A percentile compares a stretch with the other conserved stretches of the same genome.
Conservation (phyloP, 1,139 yeast genomes). For the Neolecta irregularis region DNA sequence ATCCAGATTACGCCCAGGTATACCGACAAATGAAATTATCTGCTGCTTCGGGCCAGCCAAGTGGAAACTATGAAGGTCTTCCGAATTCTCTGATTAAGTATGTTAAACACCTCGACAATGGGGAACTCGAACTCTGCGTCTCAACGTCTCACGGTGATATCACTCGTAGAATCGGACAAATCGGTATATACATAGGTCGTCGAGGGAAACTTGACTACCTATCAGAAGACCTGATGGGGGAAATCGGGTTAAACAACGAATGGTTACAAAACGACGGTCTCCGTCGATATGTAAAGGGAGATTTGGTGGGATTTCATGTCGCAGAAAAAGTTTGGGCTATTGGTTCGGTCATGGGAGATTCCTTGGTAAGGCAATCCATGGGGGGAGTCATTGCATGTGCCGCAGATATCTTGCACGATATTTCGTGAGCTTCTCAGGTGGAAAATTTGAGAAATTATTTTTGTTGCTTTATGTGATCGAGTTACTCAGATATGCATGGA, state of each 20-base stretch:
- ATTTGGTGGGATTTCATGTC: slow-evolving; percentile 11
- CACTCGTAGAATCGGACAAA: slow-evolving; percentile 12
- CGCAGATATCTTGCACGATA: too few relatives aligned
- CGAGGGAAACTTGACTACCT: slow-evolving; percentile 14
- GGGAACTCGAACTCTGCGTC: slow-evolving; percentile 6
- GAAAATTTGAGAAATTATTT: too few relatives aligned
- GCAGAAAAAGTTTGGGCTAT: slow-evolving; percentile 18
- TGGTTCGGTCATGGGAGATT: slow-evolving; percentile 25
- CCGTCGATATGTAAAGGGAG: slow-evolving; percentile 2
- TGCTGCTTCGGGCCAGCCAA: slow-evolving; percentile 1
- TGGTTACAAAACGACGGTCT: slow-evolving; percentile 8
- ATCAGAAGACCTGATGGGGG: too few relatives aligned
- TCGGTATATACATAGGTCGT: slow-evolving; percentile 13
- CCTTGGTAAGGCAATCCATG: slow-evolving; percentile 22
- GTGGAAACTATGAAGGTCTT: slow-evolving; percentile 20
- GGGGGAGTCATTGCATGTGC: slow-evolving; percentile 22
- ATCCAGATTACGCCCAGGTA: slow-evolving; percentile 24
- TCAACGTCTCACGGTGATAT: slow-evolving; percentile 6
- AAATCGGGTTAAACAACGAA: slow-evolving; percentile 12
- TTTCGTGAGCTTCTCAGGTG: too few relatives aligned
- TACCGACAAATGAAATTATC: slow-evolving; percentile 20
- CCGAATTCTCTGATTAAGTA: slow-evolving; percentile 20
- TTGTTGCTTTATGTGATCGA: too few relatives aligned
- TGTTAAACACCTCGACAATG: slow-evolving; percentile 5
- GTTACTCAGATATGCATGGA: too few relatives aligned